Evolutionary conservation across 306 rosid genomes (phyloP).

Genomic region (Begonia fuchsioides): DNA sequence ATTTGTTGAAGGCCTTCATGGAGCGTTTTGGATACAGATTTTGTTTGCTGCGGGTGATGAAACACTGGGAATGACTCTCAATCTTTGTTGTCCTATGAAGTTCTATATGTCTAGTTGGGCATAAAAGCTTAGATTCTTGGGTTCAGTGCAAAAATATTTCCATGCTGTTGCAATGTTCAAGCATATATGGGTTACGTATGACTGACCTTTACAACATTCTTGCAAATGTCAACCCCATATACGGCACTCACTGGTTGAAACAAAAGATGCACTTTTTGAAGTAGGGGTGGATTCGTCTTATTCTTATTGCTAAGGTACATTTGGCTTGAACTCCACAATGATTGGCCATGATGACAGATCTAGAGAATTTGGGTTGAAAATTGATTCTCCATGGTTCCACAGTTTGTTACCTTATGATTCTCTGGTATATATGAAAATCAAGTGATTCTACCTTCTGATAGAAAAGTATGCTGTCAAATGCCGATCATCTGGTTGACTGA

Average conservation of each 20-base stretch:
- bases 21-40: no score
- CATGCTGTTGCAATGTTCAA: no score
- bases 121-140: not conserved
- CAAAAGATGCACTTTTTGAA: no score
- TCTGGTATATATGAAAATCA: no score
- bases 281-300: not conserved
- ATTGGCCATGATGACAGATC: not conserved
- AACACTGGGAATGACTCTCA: not conserved
- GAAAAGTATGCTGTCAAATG: no score
- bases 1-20: no score
- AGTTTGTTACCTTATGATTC: not conserved
- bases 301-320: not conserved
- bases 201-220: not conserved
- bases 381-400: conserved; percentile 4
- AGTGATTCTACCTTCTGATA: no score
- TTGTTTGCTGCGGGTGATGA: no score
- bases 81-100: conserved; percentile 1
- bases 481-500: conserved; percentile 2
- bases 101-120: not conserved
- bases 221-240: not conserved
- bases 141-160: not conserved
- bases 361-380: not conserved
- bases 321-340: not conserved
- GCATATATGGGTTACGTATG: no score
- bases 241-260: not conserved